Evolutionary conservation across 352 stramenopile genomes (phyloP), one percentile per base, ranked within the genome.

Genomic region (Globisporangium mamillatum): DNA sequence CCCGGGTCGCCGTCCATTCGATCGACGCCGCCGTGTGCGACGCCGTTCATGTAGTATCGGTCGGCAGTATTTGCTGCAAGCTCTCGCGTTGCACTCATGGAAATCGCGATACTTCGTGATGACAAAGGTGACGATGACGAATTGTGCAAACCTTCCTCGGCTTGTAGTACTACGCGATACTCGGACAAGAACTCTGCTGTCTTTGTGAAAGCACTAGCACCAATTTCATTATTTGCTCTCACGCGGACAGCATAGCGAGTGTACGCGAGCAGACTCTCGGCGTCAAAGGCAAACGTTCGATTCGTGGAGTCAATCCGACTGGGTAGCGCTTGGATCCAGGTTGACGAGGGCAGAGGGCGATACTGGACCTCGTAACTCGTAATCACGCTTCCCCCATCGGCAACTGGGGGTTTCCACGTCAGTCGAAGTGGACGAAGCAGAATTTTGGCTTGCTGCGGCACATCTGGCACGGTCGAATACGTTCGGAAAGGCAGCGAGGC

Each of bases 21-120:
- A 34, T 64, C 38, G 1, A 63, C 22, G 8, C 86, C 88, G 7
- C 86, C 86, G 56, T 68, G 71, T 2, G 74, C 83, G 22, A 84
- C 80, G 24, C 84, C 70, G 22, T 86, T 73, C 54, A 91, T 61
- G 67, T 94, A 96, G 69, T 89, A 82, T 20, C 66, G 75, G 38
- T 94, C 86, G 12, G 69, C 59, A 2, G 44, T 54, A 59, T 92
- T 92, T 0, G 75, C 88, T 20, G 75, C 69, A 20, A 55, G 36
- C 3, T 74, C 60, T 10, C 76, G 73, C 20, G 64, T 54, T 20
- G 82, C 86, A 32, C 61, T 72, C 48, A 70, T 60, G 3, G 80
- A 62, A 8, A 65, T 46, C 24, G 14, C 48, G 1, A 50, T 25
- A 12, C 16, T 10, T 25, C 54, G 18, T 29, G 34, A 4, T 12